Evolutionary conservation across 306 rosid genomes (phyloP), one percentile per base, ranked within the genome.

Genomic region (Neltuma alba): DNA sequence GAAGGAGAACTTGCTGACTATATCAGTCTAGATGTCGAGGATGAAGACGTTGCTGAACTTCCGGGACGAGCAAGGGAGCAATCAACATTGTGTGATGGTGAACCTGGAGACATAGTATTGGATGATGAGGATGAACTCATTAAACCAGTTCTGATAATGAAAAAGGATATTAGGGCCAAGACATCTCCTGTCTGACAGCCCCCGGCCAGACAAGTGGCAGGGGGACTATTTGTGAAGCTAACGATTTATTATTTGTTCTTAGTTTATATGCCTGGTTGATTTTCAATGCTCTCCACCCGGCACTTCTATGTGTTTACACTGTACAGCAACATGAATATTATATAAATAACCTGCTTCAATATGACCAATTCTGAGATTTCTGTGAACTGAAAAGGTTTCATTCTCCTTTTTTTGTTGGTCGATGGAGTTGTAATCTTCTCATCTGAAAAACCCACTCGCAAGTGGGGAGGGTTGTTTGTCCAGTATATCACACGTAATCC

Each of bases 71-170:
- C 31, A 44, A 55, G 66, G 10, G 57, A 78, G 86, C 86, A 76
- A 58, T 64, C 74, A 11, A 63, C 78, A 27, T 77, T 77, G 33
- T 79, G 54, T 38, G 86, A 83, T 52, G 77, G 87, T 74, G 88
- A 83, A 76, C 30, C 61, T 30, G 79, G 83, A 2, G 87, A 89
- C 61, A 67, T 73, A 3, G 77, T 83, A 11, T 64, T 81, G 27
- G 85, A 89, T 31, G 84, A 83, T 80, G 74, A 86, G 50, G 90
- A 85, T 65, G 90, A 88, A 65, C 81, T 80, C 21, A 85, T 86
- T 50, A 88, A 84, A 80, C 92, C 91, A 0, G 30, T 87, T 82
- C 88, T 82, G 13, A 73, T 89, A 76, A 84, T 88, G 91, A 58
- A 57, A 20, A 45, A 57, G 76, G 77, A 54, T 71, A 44, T 21